Evolutionary conservation across 2,329 filamentous ascomycete genomes (phyloP).

Genomic region (Microcyclospora pomicola): DNA sequence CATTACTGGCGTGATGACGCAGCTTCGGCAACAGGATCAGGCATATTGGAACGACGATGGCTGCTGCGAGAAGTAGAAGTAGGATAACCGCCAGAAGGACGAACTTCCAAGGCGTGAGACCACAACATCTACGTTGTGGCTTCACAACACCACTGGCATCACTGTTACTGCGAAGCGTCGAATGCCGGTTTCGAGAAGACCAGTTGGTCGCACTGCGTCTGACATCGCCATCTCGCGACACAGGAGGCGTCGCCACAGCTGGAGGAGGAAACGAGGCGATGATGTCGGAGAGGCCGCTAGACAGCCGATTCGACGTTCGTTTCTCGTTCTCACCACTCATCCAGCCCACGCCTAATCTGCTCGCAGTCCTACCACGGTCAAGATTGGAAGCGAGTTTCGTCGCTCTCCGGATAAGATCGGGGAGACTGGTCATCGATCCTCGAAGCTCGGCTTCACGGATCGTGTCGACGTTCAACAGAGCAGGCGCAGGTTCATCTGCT

Average conservation of each 20-base stretch:
- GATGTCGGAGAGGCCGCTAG: slow-evolving; percentile 48
- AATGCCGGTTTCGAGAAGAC: slow-evolving; percentile 8
- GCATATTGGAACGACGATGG: slow-evolving; percentile 60
- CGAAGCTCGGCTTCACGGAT: slow-evolving; percentile 69
- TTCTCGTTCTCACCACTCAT: slow-evolving; percentile 24
- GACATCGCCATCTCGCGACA: slow-evolving; percentile 6
- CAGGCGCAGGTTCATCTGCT: neutral
- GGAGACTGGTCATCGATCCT: slow-evolving; percentile 80
- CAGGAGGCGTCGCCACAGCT: slow-evolving; percentile 23
- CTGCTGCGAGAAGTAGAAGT: slow-evolving; percentile 61
- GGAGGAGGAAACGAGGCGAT: slow-evolving; percentile 52
- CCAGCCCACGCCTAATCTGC: slow-evolving; percentile 40
- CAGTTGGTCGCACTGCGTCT: slow-evolving; percentile 6
- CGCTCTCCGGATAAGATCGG: slow-evolving; percentile 78
- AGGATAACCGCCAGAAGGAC: slow-evolving; percentile 51
- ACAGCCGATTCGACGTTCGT: slow-evolving; percentile 6
- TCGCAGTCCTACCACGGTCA: slow-evolving; percentile 61
- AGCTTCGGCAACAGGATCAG: slow-evolving; percentile 46
- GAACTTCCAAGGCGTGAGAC: slow-evolving; percentile 68
- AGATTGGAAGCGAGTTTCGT: slow-evolving; percentile 78
- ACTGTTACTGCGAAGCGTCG: slow-evolving; percentile 16
- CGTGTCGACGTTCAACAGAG: slow-evolving; percentile 59
- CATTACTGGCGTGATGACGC: slow-evolving; percentile 16
- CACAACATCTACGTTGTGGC: slow-evolving; percentile 53
- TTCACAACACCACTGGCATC: slow-evolving; percentile 10